Conservation (phyloP, 2,329 filamentous ascomycete genomes). For the Zasmidium cellare region DNA sequence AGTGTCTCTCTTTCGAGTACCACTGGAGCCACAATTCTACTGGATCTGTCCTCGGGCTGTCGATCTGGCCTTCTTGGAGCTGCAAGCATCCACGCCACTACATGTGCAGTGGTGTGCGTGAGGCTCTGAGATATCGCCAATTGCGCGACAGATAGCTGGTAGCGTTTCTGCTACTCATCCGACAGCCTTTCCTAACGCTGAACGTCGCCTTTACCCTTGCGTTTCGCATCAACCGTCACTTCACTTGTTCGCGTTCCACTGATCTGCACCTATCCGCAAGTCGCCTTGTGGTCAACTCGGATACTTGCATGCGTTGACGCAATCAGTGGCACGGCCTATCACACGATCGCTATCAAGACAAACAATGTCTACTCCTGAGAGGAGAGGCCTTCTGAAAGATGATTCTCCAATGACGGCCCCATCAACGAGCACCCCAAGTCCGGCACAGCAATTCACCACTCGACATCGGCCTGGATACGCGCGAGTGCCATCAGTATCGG, state of each 20-base stretch:
- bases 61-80: not conserved
- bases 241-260: not conserved
- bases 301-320: too few species aligned
- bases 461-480: slow-evolving; percentile 38
- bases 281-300: too few species aligned
- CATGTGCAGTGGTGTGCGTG: not conserved
- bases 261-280: not conserved
- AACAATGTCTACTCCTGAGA: slow-evolving; percentile 18
- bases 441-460: slow-evolving; percentile 12
- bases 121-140: slow-evolving; percentile 1
- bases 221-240: too few species aligned
- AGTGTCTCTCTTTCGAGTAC: not conserved
- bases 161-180: not conserved
- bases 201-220: too few species aligned
- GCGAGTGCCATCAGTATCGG: slow-evolving; percentile 33
- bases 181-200: too few species aligned
- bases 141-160: too few species aligned
- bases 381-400: slow-evolving; percentile 19
- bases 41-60: not conserved
- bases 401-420: slow-evolving; percentile 4
- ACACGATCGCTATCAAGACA: not conserved
- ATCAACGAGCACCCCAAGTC: slow-evolving; percentile 1
- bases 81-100: slow-evolving; percentile 3
- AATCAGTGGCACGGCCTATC: too few species aligned
- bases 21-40: not conserved